Base-by-base conservation (phyloP, 2,329 filamentous ascomycete genomes). In the Mariannaea elegans region DNA sequence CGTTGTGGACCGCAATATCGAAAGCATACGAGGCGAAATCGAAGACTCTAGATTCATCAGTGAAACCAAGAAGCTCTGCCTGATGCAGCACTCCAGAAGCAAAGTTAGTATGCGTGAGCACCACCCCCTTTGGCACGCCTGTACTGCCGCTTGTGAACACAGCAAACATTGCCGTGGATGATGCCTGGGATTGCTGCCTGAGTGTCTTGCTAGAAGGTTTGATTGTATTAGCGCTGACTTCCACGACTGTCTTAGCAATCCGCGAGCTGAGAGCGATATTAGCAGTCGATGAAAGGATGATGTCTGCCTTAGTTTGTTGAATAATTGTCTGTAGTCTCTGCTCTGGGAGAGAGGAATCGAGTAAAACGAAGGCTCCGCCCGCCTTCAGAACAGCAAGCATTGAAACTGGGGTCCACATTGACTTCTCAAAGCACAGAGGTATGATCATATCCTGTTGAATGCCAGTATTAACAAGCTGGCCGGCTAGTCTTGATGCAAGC, bases 401-500 rank as follows among this genome's bases (percentile, higher is more conserved):
- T 1, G 70, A 59, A 3, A 73, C 63, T 1, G 62, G 31, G 2
- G 61, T 51, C 66, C 64, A 66, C 29, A 42, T 47, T 2, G 68
- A 70, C 49, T 72, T 70, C 19, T 70, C 65, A 44, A 65, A 66
- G 16, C 51, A 59, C 7, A 65, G 39, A 2, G 56, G 60, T 3
- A 67, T 56, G 2, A 52, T 7, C 4, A 42, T 51, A 27, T 72
- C 73, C 3, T 62, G 63, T 3, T 56, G 41, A 23, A 76, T 62
- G 14, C 71, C 72, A 24, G 67, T 59, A 6, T 65, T 62, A n/a
- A 71, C 50, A 1, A 82, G 71, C 45, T 75, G 67, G 8, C 65
- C 62, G 6, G 79, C 79, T 10, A 81, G 71, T 2, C 68, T 59
- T 31, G 73, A 75, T 1, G 80, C 80, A 13, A 75, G 67, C 1